phyloP scores from a whole-genome alignment of 2,329 filamentous ascomycete genomes.

The Podosphaera xanthii region DNA sequence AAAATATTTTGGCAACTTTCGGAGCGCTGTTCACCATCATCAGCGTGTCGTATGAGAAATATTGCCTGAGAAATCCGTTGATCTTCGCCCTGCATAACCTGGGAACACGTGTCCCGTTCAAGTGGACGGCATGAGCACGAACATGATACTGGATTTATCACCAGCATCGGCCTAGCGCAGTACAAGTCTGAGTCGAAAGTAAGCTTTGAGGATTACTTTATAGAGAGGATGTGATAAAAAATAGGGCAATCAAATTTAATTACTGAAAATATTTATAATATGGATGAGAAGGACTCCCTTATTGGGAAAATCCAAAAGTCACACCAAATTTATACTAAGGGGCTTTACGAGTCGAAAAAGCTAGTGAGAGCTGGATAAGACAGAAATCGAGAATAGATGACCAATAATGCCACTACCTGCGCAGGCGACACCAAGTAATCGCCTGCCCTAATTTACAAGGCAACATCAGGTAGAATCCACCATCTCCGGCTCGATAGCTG shows the following conservation, averaged over 20 bases:
- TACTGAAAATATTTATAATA: conserved; percentile 2
- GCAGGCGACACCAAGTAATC: background rate
- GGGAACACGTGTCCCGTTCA: no score
- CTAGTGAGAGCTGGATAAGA: background rate
- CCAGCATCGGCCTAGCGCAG: background rate
- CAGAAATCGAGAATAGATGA: background rate
- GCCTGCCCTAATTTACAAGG: background rate
- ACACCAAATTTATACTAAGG: background rate
- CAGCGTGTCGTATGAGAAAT: no score
- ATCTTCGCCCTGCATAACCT: no score
- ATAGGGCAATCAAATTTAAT: background rate
- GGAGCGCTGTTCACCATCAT: no score
- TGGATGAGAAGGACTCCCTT: background rate
- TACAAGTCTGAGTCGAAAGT: background rate
- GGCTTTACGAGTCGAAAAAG: background rate
- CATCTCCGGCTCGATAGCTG: background rate
- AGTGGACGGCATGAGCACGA: no score
- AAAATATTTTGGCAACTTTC: no score
- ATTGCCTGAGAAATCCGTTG: no score
- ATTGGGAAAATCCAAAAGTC: background rate
- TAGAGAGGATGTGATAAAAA: background rate
- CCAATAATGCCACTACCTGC: background rate
- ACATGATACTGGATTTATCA: background rate
- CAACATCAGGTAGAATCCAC: background rate
- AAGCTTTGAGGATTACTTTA: background rate